phyloP scores from a whole-genome alignment of 1,284 basidiomycete genomes.

The Heterobasidion parviporum region DNA sequence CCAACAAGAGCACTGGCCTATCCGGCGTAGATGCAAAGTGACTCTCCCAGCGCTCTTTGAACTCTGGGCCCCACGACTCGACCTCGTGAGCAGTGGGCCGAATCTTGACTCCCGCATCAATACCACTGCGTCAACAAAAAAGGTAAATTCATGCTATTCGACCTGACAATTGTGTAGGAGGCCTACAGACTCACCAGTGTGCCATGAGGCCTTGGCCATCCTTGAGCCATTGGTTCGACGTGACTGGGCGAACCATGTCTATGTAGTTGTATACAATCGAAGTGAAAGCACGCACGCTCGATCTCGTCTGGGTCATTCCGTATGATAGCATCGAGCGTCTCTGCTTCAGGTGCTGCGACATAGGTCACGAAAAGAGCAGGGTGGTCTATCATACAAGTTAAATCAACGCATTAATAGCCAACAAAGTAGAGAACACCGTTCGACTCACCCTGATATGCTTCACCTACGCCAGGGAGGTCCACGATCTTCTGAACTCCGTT shows the following conservation, averaged over 20 bases:
- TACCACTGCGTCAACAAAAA: slow-evolving; percentile 19
- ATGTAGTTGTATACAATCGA: not conserved
- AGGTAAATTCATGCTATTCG: not conserved
- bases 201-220: slow-evolving; percentile 40
- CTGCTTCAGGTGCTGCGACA: slow-evolving; percentile 9
- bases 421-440: not conserved
- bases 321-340: slow-evolving; percentile 13
- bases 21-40: slow-evolving; percentile 37
- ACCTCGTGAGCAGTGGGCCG: slow-evolving; percentile 37
- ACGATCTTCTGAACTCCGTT: slow-evolving; percentile 32
- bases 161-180: not conserved
- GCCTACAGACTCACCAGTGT: slow-evolving; percentile 30
- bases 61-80: slow-evolving; percentile 33
- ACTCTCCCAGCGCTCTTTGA: slow-evolving; percentile 32
- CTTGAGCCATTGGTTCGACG: slow-evolving; percentile 27
- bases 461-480: slow-evolving; percentile 50
- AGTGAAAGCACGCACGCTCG: slow-evolving; percentile 4
- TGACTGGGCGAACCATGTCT: not conserved
- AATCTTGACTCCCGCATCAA: slow-evolving; percentile 40
- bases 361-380: slow-evolving; percentile 10
- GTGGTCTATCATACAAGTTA: slow-evolving; percentile 10
- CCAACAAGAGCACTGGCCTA: slow-evolving; percentile 37
- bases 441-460: slow-evolving; percentile 39
- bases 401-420: not conserved
- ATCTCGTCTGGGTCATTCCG: slow-evolving; percentile 8